phyloP scores from a whole-genome alignment of 805 yeast species.

The Vanderwaltozyma yarrowii region DNA sequence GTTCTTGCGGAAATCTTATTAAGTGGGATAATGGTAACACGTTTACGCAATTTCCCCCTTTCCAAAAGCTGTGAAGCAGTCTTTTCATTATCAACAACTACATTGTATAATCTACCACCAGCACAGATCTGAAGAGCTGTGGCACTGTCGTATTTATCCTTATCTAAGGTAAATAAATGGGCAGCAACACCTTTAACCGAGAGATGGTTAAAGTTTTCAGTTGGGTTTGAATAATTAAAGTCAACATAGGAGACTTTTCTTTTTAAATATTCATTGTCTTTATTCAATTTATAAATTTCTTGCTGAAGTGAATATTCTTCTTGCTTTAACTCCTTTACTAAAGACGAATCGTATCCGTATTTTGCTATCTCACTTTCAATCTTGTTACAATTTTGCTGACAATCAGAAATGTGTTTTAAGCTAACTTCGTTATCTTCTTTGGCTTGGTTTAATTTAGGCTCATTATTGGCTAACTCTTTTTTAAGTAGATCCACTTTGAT shows the following conservation, averaged over 20 bases:
- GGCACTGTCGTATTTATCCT: constrained; percentile 48
- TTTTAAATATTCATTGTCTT: constrained; percentile 44
- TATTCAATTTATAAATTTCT: constrained; percentile 35
- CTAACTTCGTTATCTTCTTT: constrained; percentile 35
- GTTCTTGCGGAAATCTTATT: constrained; percentile 66
- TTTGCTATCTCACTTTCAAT: constrained; percentile 36
- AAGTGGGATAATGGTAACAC: constrained; percentile 87
- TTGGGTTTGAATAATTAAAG: constrained; percentile 60
- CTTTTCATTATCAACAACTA: constrained; percentile 80
- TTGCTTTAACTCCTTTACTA: constrained; percentile 34
- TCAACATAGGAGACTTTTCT: constrained; percentile 65
- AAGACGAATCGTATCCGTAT: constrained; percentile 48
- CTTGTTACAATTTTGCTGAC: constrained; percentile 26
- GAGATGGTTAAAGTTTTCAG: constrained; percentile 44
- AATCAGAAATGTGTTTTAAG: constrained; percentile 31
- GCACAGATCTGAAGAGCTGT: constrained; percentile 89
- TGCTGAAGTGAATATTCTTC: constrained; percentile 37
- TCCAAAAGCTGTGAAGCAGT: constrained; percentile 80
- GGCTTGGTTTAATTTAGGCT: constrained; percentile 45
- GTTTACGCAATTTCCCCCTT: constrained; percentile 61
- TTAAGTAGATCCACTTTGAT: constrained; percentile 49
- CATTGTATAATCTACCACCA: constrained; percentile 81
- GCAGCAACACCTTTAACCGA: constrained; percentile 87
- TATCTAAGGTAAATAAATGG: constrained; percentile 59
- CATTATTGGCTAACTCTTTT: constrained; percentile 37